Percentiles rank a stretch among this genome's conserved stretches.
phyloP scores from a whole-genome alignment of 306 rosid species.

The Potentilla sterilis region DNA sequence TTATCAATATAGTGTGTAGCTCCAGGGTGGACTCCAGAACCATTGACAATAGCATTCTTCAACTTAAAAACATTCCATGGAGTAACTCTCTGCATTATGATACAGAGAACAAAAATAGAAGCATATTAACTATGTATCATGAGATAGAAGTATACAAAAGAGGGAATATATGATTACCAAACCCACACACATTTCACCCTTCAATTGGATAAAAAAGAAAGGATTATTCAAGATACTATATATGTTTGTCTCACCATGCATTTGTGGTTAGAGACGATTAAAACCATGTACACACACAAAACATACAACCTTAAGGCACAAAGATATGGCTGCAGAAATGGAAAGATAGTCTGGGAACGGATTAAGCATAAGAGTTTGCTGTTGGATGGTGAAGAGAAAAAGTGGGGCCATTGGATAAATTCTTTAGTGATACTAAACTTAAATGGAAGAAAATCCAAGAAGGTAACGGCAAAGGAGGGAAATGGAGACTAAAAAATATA shows the following conservation, averaged over 20 bases:
- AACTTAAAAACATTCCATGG: slow-evolving; percentile 75
- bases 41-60: slow-evolving; percentile 69
- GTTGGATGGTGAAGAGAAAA: not conserved
- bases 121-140: slow-evolving; percentile 52
- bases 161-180: not conserved
- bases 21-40: slow-evolving; percentile 85
- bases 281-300: not conserved
- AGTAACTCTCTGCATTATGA: slow-evolving; percentile 70
- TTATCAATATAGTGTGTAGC: slow-evolving; percentile 80
- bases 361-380: not conserved
- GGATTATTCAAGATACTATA: not conserved
- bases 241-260: not conserved
- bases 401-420: not conserved
- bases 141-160: not conserved
- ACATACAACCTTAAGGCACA: not conserved
- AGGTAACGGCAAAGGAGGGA: not conserved
- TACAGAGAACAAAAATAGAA: slow-evolving; percentile 18
- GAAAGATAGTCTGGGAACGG: not conserved
- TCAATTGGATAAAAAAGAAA: not conserved
- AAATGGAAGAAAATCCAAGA: not conserved
- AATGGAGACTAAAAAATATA: not conserved
- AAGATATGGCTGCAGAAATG: not conserved
- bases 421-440: not conserved
- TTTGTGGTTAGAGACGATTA: not conserved
- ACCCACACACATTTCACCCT: not conserved